Evolutionary conservation across 495 filamentous ascomycete species (phyloP).

Genomic region (Penicillium robsamsonii): DNA sequence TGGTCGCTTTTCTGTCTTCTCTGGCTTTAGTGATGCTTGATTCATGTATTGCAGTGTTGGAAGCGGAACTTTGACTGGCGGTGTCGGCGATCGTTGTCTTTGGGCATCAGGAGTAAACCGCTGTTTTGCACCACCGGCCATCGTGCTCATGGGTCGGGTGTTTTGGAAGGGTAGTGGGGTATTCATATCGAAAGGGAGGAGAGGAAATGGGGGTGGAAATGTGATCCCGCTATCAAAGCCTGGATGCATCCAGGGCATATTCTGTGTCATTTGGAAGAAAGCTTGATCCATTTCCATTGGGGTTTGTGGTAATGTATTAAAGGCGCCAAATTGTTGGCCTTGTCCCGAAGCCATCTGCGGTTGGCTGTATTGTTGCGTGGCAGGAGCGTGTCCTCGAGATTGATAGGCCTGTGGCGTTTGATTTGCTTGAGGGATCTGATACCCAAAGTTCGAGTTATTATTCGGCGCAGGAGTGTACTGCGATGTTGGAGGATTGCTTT

Average conservation of each 20-base stretch:
- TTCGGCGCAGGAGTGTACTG: neutral
- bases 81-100: conserved; percentile 17
- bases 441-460: neutral
- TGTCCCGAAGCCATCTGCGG: neutral
- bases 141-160: conserved; percentile 22
- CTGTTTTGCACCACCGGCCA: conserved; percentile 1
- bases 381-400: neutral
- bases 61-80: conserved; percentile 24
- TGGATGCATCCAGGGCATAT: conserved; percentile 13
- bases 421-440: neutral
- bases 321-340: conserved; percentile 15
- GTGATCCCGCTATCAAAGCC: conserved; percentile 3
- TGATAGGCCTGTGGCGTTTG: neutral
- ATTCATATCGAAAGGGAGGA: conserved; percentile 1
- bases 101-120: neutral
- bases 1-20: conserved; percentile 32
- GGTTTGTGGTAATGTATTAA: conserved; percentile 21
- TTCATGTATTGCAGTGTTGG: conserved; percentile 46
- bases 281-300: conserved; percentile 7
- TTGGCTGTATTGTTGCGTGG: conserved; percentile 1
- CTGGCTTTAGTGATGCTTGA: conserved; percentile 36
- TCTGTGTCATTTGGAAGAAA: neutral
- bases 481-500: neutral
- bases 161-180: conserved; percentile 10
- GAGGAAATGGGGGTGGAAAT: conserved; percentile 13